These are phyloP conservation scores for Marvania coccoides DNA, from an alignment of 139 green algal species.

Conservation along the genomic window DNA sequence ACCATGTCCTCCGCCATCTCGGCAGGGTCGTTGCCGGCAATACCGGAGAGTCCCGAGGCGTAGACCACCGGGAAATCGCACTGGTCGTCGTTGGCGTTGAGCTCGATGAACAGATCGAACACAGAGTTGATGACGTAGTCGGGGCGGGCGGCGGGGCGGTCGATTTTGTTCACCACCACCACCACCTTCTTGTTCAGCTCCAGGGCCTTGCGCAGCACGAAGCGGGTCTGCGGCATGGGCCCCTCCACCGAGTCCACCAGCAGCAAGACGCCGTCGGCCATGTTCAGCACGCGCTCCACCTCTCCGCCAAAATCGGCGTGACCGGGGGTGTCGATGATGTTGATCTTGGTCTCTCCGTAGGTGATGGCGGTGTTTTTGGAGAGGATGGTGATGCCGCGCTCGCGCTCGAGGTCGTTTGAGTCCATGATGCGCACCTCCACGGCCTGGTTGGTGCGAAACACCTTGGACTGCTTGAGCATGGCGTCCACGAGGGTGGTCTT, in stretches of 20 bases:
- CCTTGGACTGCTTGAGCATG: slow-evolving; percentile 89
- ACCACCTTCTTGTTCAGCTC: slow-evolving; percentile 91
- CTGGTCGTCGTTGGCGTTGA: slow-evolving; percentile 91
- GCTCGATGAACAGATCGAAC: slow-evolving; percentile 96
- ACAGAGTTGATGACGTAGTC: slow-evolving; percentile 84
- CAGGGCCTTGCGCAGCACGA: slow-evolving; percentile 96
- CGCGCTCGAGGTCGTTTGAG: slow-evolving; percentile 91
- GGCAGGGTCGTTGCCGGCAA: slow-evolving; percentile 66
- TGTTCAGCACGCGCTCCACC: slow-evolving; percentile 99
- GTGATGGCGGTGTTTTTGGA: slow-evolving; percentile 97
- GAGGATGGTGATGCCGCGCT: slow-evolving; percentile 99
- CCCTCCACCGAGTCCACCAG: slow-evolving; percentile 97
- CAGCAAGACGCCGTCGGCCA: slow-evolving; percentile 98
- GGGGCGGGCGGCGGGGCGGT: slow-evolving; percentile 64
- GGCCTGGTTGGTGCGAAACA: slow-evolving; percentile 74
- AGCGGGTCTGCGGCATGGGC: slow-evolving; percentile 97
- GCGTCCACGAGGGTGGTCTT: slow-evolving; percentile 72
- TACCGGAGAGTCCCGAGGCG: slow-evolving; percentile 83
- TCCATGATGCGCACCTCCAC: slow-evolving; percentile 93
- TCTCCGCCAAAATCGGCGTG: slow-evolving; percentile 99
- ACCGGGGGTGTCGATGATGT: slow-evolving; percentile 99
- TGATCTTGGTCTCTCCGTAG: slow-evolving; percentile 86
- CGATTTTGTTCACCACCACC: slow-evolving; percentile 99
- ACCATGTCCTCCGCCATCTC: slow-evolving; percentile 71
- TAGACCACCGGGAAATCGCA: slow-evolving; percentile 86